Percentiles rank a stretch among this genome's conserved stretches.
Conservation (phyloP, 495 filamentous ascomycete species). For the Ascobolus immersus region DNA sequence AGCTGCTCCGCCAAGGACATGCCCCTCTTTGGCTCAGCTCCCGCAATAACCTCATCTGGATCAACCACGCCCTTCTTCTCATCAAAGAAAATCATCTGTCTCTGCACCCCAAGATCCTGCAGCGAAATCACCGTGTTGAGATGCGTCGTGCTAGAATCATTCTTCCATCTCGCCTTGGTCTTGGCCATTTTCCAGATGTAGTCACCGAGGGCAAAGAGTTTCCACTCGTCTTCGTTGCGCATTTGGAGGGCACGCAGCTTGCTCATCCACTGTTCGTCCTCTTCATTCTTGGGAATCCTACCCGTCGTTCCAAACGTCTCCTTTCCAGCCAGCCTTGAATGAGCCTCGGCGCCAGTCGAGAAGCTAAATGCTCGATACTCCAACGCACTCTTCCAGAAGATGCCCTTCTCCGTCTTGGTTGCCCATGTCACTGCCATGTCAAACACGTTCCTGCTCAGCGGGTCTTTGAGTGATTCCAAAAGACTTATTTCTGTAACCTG, state of each 20-base stretch:
- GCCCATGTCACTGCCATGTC: slow-evolving; percentile 78
- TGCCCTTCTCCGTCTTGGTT: slow-evolving; percentile 43
- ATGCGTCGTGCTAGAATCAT: slow-evolving; percentile 17
- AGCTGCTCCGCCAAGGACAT: slow-evolving; percentile 77
- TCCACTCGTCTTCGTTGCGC: slow-evolving; percentile 61
- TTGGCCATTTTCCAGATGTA: slow-evolving; percentile 72
- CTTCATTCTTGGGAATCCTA: slow-evolving; percentile 50
- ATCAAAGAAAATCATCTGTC: slow-evolving; percentile 82
- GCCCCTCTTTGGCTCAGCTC: slow-evolving; percentile 25
- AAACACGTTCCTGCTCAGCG: slow-evolving; percentile 42
- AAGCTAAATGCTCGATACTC: slow-evolving; percentile 41
- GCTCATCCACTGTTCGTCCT: slow-evolving; percentile 85
- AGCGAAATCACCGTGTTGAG: slow-evolving; percentile 47
- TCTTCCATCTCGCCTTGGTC: slow-evolving; percentile 34
- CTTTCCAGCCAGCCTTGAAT: slow-evolving; percentile 20
- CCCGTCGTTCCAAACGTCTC: too few species aligned
- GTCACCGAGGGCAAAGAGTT: slow-evolving; percentile 61
- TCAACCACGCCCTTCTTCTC: slow-evolving; percentile 25
- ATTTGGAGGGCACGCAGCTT: slow-evolving; percentile 66
- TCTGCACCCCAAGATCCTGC: slow-evolving; percentile 42
- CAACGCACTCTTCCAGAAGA: slow-evolving; percentile 61
- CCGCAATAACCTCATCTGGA: slow-evolving; percentile 8
- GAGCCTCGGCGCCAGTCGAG: slow-evolving; percentile 23
- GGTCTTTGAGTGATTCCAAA: slow-evolving; percentile 61
- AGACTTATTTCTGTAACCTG: slow-evolving; percentile 45